Conservation (phyloP, 352 stramenopile species). For the Phytophthora multivora region DNA sequence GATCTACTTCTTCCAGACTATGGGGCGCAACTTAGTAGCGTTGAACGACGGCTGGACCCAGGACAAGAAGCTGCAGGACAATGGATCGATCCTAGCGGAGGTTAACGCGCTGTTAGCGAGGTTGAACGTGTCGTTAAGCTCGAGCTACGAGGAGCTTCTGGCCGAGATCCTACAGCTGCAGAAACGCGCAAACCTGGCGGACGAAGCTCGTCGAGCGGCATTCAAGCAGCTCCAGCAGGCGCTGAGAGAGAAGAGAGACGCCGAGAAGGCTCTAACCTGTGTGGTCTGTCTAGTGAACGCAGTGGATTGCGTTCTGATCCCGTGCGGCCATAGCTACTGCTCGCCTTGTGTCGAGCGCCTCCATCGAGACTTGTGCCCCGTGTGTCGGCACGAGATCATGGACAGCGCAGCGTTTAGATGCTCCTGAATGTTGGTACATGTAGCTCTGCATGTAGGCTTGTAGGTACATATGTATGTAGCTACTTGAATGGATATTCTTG, state of each 20-base stretch:
- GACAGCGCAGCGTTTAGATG: conserved; percentile 44
- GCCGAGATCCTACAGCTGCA: conserved; percentile 49
- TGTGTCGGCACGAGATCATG: conserved; percentile 48
- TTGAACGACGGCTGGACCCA: neutral
- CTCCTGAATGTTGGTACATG: conserved; percentile 34
- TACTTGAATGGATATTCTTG: conserved; percentile 21
- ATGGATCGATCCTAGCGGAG: conserved; percentile 31
- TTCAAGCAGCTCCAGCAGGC: conserved; percentile 43
- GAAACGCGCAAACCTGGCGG: conserved; percentile 38
- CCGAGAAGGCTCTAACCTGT: conserved; percentile 53
- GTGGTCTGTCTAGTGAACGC: conserved; percentile 60
- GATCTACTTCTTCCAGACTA: conserved; percentile 51
- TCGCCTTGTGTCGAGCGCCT: conserved; percentile 48
- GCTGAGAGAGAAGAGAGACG: conserved; percentile 53
- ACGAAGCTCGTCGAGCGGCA: conserved; percentile 44
- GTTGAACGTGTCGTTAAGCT: conserved; percentile 54
- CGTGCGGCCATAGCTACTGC: conserved; percentile 71
- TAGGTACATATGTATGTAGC: conserved; percentile 29
- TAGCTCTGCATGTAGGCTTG: neutral
- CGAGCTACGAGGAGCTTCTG: conserved; percentile 54
- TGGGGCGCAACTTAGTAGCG: too few species aligned
- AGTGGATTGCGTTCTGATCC: conserved; percentile 59
- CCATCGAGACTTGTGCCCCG: conserved; percentile 41
- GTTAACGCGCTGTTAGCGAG: conserved; percentile 53
- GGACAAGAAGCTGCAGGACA: conserved; percentile 10